Evolutionary conservation across 2,329 filamentous ascomycete genomes (phyloP).

Genomic region (Trichoderma sp.): DNA sequence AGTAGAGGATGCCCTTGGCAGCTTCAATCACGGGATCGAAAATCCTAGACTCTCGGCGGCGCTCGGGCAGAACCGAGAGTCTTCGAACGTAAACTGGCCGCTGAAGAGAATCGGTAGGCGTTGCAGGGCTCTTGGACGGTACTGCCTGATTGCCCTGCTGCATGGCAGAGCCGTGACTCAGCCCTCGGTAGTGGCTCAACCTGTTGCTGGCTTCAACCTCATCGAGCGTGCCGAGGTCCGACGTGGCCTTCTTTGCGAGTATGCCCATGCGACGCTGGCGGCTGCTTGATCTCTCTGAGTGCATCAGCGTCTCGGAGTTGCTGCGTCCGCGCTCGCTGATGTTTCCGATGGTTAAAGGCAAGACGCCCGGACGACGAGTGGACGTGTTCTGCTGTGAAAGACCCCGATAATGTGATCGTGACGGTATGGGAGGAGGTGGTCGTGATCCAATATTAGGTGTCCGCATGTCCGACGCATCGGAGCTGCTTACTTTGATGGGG

Average conservation of each 20-base stretch:
- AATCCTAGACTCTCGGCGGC: constrained; percentile 63
- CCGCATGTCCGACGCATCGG: constrained; percentile 67
- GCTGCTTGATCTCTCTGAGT: constrained; percentile 57
- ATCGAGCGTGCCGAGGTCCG: constrained; percentile 65
- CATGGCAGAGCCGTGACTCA: constrained; percentile 72
- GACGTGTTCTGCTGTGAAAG: constrained; percentile 69
- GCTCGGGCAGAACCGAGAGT: constrained; percentile 65
- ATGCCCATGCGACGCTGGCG: constrained; percentile 67
- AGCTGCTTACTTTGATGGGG: constrained; percentile 72
- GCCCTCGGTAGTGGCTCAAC: constrained; percentile 67
- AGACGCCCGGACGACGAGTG: constrained; percentile 71
- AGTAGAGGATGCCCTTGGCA: constrained; percentile 68
- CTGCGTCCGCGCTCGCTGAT: constrained; percentile 69
- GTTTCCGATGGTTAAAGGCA: constrained; percentile 70
- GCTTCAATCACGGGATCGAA: constrained; percentile 66
- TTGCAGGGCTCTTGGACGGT: constrained; percentile 57
- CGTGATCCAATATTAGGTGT: constrained; percentile 66
- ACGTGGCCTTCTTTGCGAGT: constrained; percentile 57
- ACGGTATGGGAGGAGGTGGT: constrained; percentile 79
- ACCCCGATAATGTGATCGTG: constrained; percentile 75
- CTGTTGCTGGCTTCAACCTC: constrained; percentile 66
- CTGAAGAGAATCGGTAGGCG: constrained; percentile 59
- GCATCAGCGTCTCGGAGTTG: constrained; percentile 65
- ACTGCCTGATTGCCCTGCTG: constrained; percentile 54
- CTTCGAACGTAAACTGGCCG: constrained; percentile 66